Base-by-base conservation (phyloP, 2,329 filamentous ascomycete species). In the Fusarium sp. region DNA sequence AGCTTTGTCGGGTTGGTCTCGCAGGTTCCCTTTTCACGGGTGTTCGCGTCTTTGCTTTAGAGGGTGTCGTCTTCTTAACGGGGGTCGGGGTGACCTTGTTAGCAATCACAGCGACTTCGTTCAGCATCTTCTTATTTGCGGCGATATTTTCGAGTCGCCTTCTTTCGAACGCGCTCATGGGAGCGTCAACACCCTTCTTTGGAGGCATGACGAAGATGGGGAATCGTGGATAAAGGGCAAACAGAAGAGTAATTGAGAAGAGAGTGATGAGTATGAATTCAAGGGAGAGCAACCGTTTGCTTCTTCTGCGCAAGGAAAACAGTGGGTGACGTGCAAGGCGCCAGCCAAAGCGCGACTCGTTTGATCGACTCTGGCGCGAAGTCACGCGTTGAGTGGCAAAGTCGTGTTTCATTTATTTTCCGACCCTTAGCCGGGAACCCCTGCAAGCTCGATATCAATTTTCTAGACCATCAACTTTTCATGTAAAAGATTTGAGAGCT, bases 71-170 rank as follows among this genome's bases (percentile, higher is more conserved):
- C 44, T 79, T 68, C 48, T 80, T 67, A 5, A 59, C 39, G 67
- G 82, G 76, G 51, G 84, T 85, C 10, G 88, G 90, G 14, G 90
- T 79, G n/a, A 87, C 82, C 45, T 84, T 87, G 19, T 89, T 89
- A 0, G 91, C 87, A 1, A 89, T 84, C 3, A 86, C 85, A 2
- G 90, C 88, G 1, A 96, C 84, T 57, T 93, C 89, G 57, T 90
- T 90, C 0, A 97, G 77, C 0, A 97, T 72, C 0, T 89, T 91
- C 75, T 94, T 89, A 68, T 96, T 95, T 49, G 91, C 88, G 0
- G 89, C 91, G 36, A 96, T 96, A 66, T 97, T 97, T 58, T 93
- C 92, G 14, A 92, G 84, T 1, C 93, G 84, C 66, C 91, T 88
- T 69, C 88, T 88, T 80, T 97, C 93, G 75, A 96, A 97, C 35